Conservation (phyloP, 345 rosid species). For the Ceriops tagal region DNA sequence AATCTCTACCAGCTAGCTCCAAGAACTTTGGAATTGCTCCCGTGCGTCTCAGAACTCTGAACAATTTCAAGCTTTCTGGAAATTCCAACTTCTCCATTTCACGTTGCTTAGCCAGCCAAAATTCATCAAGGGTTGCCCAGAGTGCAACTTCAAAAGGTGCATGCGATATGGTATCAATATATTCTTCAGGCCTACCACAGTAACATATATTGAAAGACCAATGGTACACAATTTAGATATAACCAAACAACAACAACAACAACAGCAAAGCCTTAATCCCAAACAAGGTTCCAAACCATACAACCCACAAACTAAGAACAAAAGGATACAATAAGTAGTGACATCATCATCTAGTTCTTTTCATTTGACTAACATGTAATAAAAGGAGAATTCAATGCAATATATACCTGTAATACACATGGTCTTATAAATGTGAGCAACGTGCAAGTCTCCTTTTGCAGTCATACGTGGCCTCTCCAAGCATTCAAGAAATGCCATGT, state of each 20-base stretch:
- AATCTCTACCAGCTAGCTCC: too few relatives aligned
- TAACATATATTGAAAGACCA: too few relatives aligned
- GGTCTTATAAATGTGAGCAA: slow-evolving; percentile 71
- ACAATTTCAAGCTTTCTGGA: slow-evolving; percentile 46
- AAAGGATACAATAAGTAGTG: too few relatives aligned
- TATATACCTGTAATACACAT: slow-evolving; percentile 79
- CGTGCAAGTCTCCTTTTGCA: slow-evolving; percentile 57
- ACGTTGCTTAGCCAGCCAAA: slow-evolving; percentile 62
- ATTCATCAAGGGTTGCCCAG: slow-evolving; percentile 50
- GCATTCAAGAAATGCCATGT: slow-evolving; percentile 84
- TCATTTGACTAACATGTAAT: neutral
- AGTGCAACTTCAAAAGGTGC: slow-evolving; percentile 57
- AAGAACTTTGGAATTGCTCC: too few relatives aligned
- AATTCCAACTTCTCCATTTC: slow-evolving; percentile 52
- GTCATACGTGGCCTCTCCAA: slow-evolving; percentile 63
- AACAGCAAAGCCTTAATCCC: neutral
- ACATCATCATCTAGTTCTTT: neutral
- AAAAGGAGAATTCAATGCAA: neutral
- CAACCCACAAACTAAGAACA: too few relatives aligned
- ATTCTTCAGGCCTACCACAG: slow-evolving; percentile 65
- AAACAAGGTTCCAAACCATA: neutral
- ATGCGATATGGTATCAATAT: slow-evolving; percentile 76
- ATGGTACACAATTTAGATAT: too few relatives aligned
- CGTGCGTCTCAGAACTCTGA: neutral
- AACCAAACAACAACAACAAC: too few relatives aligned